Evolutionary conservation across 2,329 filamentous ascomycete genomes (phyloP), one percentile per base, ranked within the genome.

Genomic region (Pseudogymnoascus pannorum): DNA sequence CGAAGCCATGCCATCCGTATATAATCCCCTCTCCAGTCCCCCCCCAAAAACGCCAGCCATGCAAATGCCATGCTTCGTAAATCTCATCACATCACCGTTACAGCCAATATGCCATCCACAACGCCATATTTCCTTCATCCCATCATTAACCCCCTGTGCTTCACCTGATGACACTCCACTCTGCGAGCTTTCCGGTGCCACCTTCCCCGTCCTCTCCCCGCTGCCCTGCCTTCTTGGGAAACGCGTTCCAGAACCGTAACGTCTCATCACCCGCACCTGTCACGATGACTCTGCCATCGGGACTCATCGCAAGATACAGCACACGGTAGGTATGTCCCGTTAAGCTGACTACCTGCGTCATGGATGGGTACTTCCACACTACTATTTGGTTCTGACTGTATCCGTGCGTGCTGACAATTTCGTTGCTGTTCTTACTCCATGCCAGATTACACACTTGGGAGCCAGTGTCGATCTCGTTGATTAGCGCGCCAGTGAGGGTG

Each of bases 351-450:
- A 99, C 92, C 73, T 97, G 94, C 57, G 91, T 91, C 94, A 99
- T 97, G 67, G 88, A 92, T 1, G 94, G 94, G 72, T 99, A 99
- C 72, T 99, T 99, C 94, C 94, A 99, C 61, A 99, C 91, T 36
- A 97, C 93, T 69, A 99, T 97, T 74, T 97, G 94, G 73, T 99
- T 97, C 72, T 99, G 94, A 68, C 88, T 93, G 77, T 97, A 99
- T 5, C 94, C 94, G 72, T 99, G 94, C 1, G 94, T 99, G 58
- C 89, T 93, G 60, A 99, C 93, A 62, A 99, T 92, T 75, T 99
- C 94, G 72, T 97, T 96, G 6, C 91, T 96, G 74, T 97, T 96
- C 72, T 95, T 96, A 16, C 89, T 94, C 92, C 95, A 99, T 3
- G 92, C 90, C 44, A 99, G 80, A 71, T 99, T 99, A 77, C 94